phyloP scores from a whole-genome alignment of 139 green algal species.

The Chlorella sp. region DNA sequence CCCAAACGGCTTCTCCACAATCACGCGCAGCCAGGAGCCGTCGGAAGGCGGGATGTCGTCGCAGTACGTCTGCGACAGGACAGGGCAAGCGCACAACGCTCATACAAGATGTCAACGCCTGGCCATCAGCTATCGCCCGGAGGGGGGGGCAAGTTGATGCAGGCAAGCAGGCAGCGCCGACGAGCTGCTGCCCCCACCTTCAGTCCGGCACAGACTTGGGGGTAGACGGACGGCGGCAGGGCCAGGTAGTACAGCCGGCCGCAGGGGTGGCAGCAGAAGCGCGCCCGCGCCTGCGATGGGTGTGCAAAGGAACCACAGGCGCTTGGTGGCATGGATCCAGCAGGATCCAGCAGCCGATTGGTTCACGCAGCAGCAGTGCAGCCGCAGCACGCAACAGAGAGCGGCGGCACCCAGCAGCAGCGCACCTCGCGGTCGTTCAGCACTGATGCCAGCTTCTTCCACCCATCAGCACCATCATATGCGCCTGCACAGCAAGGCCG shows the following conservation, averaged over 20 bases:
- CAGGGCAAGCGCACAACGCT: neutral
- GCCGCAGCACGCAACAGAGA: too few relatives aligned
- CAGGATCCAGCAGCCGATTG: neutral
- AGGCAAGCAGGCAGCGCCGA: neutral
- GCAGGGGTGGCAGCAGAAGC: constrained; percentile 15
- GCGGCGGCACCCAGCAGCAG: too few relatives aligned
- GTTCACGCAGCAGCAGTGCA: neutral
- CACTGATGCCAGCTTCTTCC: constrained; percentile 47
- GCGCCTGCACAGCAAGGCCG: constrained; percentile 21
- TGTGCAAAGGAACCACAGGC: too few relatives aligned
- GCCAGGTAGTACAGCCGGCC: constrained; percentile 96
- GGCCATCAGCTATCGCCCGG: too few relatives aligned
- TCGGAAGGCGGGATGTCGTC: neutral
- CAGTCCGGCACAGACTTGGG: constrained; percentile 68
- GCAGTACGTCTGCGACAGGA: constrained; percentile 39
- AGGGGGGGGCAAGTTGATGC: too few relatives aligned
- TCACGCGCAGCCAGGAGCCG: constrained; percentile 64
- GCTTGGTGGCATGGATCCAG: too few relatives aligned
- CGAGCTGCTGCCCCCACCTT: constrained; percentile 32
- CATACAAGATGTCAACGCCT: too few relatives aligned
- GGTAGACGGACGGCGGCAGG: constrained; percentile 95
- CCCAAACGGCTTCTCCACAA: constrained; percentile 95
- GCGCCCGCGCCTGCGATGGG: too few relatives aligned
- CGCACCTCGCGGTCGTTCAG: constrained; percentile 63
- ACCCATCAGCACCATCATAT: constrained; percentile 75